Evolutionary conservation across 305 asterid species (phyloP).

Genomic region (Rubia occidens): DNA sequence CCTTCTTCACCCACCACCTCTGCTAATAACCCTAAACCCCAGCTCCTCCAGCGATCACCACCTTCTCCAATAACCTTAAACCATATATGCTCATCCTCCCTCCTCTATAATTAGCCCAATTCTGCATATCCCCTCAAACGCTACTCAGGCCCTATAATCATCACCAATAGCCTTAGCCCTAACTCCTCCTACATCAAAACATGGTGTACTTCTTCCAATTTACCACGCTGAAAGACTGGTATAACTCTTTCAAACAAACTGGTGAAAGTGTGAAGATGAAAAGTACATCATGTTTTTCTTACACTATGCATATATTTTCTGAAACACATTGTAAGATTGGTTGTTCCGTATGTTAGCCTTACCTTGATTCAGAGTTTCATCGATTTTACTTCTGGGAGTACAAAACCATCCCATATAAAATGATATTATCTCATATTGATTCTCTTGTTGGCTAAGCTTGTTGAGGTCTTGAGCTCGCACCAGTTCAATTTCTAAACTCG

Average conservation of each 20-base stretch:
- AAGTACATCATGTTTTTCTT: slow-evolving; percentile 35
- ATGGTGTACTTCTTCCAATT: slow-evolving; percentile 28
- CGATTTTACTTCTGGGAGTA: slow-evolving; percentile 36
- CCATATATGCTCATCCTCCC: no score
- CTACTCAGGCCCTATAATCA: no score
- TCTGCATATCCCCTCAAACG: no score
- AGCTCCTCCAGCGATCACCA: no score
- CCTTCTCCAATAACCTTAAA: no score
- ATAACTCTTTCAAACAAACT: slow-evolving; percentile 30
- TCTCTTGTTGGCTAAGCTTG: slow-evolving; percentile 34
- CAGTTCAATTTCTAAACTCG: slow-evolving; percentile 50
- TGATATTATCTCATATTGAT: slow-evolving; percentile 30
- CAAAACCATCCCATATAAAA: slow-evolving; percentile 26
- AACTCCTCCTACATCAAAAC: no score
- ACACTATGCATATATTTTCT: slow-evolving; percentile 50
- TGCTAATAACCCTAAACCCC: no score
- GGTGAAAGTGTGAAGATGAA: slow-evolving; percentile 45
- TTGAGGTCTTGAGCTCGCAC: slow-evolving; percentile 49
- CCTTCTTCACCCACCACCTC: no score
- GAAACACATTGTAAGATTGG: slow-evolving; percentile 37
- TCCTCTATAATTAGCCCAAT: no score
- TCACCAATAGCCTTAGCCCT: no score
- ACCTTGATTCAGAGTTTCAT: slow-evolving; percentile 45
- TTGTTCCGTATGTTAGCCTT: slow-evolving; percentile 51
- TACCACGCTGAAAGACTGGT: slow-evolving; percentile 40